These are phyloP conservation scores for Desmodesmus armatus DNA, from an alignment of 139 green algal genomes.

Conservation along the genomic window DNA sequence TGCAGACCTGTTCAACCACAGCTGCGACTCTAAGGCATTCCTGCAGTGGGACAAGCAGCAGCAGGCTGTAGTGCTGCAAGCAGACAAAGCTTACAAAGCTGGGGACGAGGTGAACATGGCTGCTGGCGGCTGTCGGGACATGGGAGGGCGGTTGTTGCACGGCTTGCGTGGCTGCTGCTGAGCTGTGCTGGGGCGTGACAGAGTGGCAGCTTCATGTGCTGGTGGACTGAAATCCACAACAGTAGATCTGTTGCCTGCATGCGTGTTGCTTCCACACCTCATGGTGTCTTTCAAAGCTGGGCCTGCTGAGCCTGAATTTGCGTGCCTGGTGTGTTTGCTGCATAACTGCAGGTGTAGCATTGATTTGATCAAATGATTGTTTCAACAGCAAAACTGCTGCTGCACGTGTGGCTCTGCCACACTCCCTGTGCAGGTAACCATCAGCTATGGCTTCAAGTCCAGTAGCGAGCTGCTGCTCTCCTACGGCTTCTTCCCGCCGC, in stretches of 20 bases:
- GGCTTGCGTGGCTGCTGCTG: not conserved
- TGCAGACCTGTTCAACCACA: constrained; percentile 79
- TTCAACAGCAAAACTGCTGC: not conserved
- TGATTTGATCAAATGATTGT: not conserved
- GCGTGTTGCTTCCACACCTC: too few species aligned
- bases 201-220: not conserved
- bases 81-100: constrained; percentile 59
- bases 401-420: not conserved
- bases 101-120: constrained; percentile 62
- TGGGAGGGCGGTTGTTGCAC: not conserved
- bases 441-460: constrained; percentile 69
- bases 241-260: too few species aligned
- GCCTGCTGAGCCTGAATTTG: too few species aligned
- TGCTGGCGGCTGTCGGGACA: not conserved
- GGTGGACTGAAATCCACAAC: not conserved
- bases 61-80: constrained; percentile 59
- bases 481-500: constrained; percentile 75
- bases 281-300: too few species aligned
- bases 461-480: constrained; percentile 71
- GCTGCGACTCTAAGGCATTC: constrained; percentile 26
- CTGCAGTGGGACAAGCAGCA: constrained; percentile 52
- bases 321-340: too few species aligned
- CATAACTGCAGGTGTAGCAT: not conserved
- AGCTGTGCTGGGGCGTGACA: not conserved
- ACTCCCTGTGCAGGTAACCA: constrained; percentile 34